Evolutionary conservation across 331 rosid genomes (phyloP).

Genomic region (Phaseolus coccineus): DNA sequence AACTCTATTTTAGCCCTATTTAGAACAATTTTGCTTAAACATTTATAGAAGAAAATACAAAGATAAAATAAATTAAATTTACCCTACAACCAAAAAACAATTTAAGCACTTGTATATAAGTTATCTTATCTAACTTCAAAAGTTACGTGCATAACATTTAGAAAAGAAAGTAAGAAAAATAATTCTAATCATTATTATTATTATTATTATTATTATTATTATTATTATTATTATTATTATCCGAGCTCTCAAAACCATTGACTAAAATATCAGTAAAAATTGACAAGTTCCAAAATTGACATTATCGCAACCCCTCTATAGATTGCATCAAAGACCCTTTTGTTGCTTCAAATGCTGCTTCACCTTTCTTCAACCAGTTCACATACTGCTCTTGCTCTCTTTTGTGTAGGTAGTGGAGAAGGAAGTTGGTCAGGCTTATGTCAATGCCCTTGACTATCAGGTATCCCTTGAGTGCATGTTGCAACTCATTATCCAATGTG

Average conservation of each 20-base stretch:
- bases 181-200: too few species aligned
- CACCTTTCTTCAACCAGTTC: constrained; percentile 73
- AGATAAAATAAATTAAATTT: too few species aligned
- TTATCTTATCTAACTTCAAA: not conserved
- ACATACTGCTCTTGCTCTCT: constrained; percentile 77
- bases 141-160: not conserved
- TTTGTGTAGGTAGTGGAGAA: constrained; percentile 66
- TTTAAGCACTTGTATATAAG: not conserved
- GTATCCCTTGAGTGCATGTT: constrained; percentile 62
- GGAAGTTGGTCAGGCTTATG: constrained; percentile 65
- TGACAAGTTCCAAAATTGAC: constrained; percentile 8
- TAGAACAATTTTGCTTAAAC: too few species aligned
- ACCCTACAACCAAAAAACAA: too few species aligned
- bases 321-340: constrained; percentile 37
- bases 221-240: not conserved
- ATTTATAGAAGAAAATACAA: too few species aligned
- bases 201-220: not conserved
- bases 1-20: too few species aligned
- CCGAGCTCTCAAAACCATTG: not conserved
- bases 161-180: not conserved
- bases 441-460: constrained; percentile 71
- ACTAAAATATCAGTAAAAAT: not conserved
- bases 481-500: constrained; percentile 53
- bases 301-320: not conserved
- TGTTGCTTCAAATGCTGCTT: constrained; percentile 54